Conservation (phyloP, 1,139 yeast species). For the Ogataea hybrid region DNA sequence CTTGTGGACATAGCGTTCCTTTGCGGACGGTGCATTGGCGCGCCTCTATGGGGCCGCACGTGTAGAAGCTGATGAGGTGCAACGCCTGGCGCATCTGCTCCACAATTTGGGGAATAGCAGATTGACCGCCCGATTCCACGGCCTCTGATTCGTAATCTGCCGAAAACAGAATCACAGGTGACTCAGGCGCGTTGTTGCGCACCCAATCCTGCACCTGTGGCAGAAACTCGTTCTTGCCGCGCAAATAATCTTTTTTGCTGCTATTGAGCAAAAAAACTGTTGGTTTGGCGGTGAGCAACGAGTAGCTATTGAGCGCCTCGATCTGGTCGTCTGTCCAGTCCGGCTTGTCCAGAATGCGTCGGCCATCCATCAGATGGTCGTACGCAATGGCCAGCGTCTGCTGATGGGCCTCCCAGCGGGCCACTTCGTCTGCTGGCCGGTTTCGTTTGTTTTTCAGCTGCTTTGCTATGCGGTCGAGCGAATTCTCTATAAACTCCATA, state of each 20-base stretch:
- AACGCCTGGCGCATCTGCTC: slow-evolving; percentile 65
- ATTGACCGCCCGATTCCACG: slow-evolving; percentile 23
- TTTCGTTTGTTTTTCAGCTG: slow-evolving; percentile 38
- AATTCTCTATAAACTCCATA: slow-evolving; percentile 60
- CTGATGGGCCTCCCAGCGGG: slow-evolving; percentile 41
- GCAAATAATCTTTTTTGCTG: slow-evolving; percentile 50
- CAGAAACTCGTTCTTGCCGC: slow-evolving; percentile 45
- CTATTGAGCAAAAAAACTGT: slow-evolving; percentile 62
- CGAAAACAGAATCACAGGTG: slow-evolving; percentile 54
- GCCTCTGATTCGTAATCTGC: slow-evolving; percentile 56
- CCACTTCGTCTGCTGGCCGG: slow-evolving; percentile 32
- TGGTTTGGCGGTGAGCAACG: slow-evolving; percentile 70
- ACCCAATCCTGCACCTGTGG: slow-evolving; percentile 51
- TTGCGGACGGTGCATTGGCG: slow-evolving; percentile 88
- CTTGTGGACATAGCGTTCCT: slow-evolving; percentile 83
- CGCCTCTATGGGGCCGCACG: slow-evolving; percentile 88
- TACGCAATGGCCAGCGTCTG: slow-evolving; percentile 45
- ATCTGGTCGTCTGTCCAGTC: slow-evolving; percentile 59
- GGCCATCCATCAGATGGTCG: slow-evolving; percentile 57
- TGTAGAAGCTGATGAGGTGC: slow-evolving; percentile 78
- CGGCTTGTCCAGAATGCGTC: slow-evolving; percentile 43
- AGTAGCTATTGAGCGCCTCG: slow-evolving; percentile 54
- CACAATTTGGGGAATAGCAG: slow-evolving; percentile 48
- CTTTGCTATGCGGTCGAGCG: slow-evolving; percentile 46
- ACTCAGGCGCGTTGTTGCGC: slow-evolving; percentile 50